Conservation (phyloP, 495 filamentous ascomycete species). For the Penicillium desertorum region DNA sequence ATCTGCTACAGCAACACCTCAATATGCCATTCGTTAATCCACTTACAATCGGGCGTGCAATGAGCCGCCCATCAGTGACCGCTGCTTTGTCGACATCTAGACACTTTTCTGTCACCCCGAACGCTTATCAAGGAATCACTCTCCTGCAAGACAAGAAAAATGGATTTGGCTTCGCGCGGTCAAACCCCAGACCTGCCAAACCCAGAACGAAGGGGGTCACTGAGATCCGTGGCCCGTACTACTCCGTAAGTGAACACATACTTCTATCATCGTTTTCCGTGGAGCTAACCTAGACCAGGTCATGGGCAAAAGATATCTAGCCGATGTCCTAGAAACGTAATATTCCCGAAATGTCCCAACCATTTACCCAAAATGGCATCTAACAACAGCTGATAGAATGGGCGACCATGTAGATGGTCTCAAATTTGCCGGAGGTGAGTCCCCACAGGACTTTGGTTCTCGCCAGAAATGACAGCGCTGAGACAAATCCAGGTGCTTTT, state of each 20-base stretch:
- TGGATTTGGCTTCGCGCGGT: slow-evolving; percentile 55
- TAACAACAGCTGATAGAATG: slow-evolving; percentile 36
- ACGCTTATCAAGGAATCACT: slow-evolving; percentile 24
- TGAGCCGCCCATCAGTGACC: slow-evolving; percentile 9
- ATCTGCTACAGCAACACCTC: neutral
- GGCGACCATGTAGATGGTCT: slow-evolving; percentile 56
- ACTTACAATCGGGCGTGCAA: neutral
- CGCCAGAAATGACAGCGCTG: neutral
- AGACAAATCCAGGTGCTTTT: slow-evolving; percentile 44
- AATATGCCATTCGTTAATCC: slow-evolving; percentile 4
- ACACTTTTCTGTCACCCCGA: slow-evolving; percentile 21
- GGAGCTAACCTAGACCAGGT: slow-evolving; percentile 26
- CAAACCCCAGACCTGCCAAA: slow-evolving; percentile 51
- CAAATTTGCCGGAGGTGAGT: slow-evolving; percentile 56
- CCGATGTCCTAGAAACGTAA: slow-evolving; percentile 54
- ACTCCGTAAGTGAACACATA: slow-evolving; percentile 38
- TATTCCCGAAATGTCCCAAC: neutral
- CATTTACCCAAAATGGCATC: neutral
- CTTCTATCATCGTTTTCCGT: neutral
- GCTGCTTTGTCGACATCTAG: slow-evolving; percentile 14
- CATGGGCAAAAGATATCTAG: slow-evolving; percentile 54
- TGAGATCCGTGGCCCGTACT: slow-evolving; percentile 58
- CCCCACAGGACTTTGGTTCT: neutral
- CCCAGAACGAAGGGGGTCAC: slow-evolving; percentile 52
- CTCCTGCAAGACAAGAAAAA: slow-evolving; percentile 52